These are phyloP conservation scores for Calonectria ilicicola DNA, from an alignment of 2,329 filamentous ascomycete species.

Conservation along the genomic window DNA sequence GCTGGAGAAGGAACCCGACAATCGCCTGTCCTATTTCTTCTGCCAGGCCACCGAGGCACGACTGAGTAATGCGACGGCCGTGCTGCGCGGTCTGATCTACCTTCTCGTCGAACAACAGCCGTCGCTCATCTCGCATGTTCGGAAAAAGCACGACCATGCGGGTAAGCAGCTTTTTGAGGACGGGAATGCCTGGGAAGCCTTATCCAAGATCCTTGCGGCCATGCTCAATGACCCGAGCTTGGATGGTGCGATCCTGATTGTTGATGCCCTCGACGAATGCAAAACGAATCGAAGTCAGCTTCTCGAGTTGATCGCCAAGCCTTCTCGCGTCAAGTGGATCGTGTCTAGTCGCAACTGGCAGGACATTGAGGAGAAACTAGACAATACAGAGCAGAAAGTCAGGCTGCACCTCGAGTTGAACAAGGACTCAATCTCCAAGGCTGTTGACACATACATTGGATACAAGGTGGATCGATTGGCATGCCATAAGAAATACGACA, in stretches of 20 bases:
- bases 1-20: neutral
- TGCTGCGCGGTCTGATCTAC: constrained; percentile 4
- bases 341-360: constrained; percentile 57
- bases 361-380: constrained; percentile 45
- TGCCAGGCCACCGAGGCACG: neutral
- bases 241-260: neutral
- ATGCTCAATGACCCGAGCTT: constrained; percentile 7
- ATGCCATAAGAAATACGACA: neutral
- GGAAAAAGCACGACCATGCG: neutral
- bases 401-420: constrained; percentile 52
- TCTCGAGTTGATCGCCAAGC: neutral
- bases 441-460: constrained; percentile 53
- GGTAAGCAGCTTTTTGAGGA: neutral
- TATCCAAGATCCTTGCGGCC: neutral
- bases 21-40: constrained; percentile 17
- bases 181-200: neutral
- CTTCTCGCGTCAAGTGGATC: constrained; percentile 52
- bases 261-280: constrained; percentile 13
- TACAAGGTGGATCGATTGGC: constrained; percentile 48
- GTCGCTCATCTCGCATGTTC: neutral
- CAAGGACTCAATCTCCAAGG: constrained; percentile 42
- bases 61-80: neutral
- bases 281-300: neutral
- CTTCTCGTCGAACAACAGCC: constrained; percentile 3
- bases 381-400: constrained; percentile 27